phyloP scores from a whole-genome alignment of 1,284 basidiomycete species.

The Meripilus lineatus region DNA sequence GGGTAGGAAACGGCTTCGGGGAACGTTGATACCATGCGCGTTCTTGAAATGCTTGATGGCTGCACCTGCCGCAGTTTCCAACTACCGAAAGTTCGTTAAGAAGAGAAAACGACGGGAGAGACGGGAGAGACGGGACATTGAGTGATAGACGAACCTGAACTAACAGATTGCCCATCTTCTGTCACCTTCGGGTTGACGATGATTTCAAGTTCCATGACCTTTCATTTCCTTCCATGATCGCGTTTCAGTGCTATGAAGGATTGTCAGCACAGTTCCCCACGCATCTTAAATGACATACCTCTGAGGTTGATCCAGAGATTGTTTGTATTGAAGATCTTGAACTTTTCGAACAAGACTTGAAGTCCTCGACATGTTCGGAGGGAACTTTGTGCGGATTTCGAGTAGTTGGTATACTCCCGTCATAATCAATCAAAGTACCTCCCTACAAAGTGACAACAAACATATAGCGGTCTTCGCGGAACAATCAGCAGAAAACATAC shows the following conservation, averaged over 20 bases:
- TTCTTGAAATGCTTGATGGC: constrained; percentile 97
- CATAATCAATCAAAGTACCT: constrained; percentile 97
- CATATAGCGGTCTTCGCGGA: constrained; percentile 10
- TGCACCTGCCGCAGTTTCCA: constrained; percentile 97
- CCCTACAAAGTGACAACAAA: constrained; percentile 37
- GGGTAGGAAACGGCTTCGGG: constrained; percentile 95
- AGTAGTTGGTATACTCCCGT: constrained; percentile 91
- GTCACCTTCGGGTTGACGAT: constrained; percentile 94
- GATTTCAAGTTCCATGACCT: constrained; percentile 90
- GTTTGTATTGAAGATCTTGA: constrained; percentile 98
- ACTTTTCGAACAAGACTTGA: constrained; percentile 93
- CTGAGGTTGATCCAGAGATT: constrained; percentile 96
- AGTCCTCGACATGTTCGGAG: constrained; percentile 96
- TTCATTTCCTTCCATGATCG: constrained; percentile 86
- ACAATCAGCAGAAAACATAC: neutral
- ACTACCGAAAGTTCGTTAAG: no score
- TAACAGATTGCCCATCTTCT: constrained; percentile 85
- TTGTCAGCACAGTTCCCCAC: constrained; percentile 32
- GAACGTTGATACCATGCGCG: constrained; percentile 97
- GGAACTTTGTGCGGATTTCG: constrained; percentile 99
- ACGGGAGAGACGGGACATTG: no score
- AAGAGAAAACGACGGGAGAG: no score
- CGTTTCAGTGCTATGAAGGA: constrained; percentile 64
- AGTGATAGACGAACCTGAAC: no score
- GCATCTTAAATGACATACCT: constrained; percentile 33